Evolutionary conservation across 495 filamentous ascomycete species (phyloP).

Genomic region (Hyaloscypha bicolor): DNA sequence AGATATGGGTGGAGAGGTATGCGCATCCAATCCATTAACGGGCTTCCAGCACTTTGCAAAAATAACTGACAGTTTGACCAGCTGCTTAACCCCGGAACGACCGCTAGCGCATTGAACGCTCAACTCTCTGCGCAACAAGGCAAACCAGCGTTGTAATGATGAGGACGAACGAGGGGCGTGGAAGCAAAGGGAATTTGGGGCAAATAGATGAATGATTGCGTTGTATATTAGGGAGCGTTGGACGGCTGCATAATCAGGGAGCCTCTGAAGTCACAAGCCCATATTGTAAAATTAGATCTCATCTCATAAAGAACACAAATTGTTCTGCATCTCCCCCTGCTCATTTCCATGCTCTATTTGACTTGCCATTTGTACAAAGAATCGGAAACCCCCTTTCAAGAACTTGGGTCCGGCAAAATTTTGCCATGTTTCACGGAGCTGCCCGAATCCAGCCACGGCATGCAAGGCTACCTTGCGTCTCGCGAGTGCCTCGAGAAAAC

Average conservation of each 20-base stretch:
- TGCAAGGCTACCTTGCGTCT: conserved; percentile 17
- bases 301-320: conserved; percentile 23
- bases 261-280: conserved; percentile 23
- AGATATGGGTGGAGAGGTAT: conserved; percentile 60
- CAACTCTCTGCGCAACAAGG: conserved; percentile 30
- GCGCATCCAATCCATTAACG: conserved; percentile 2
- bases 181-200: conserved; percentile 5
- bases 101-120: conserved; percentile 26
- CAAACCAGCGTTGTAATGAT: conserved; percentile 34
- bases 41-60: not conserved
- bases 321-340: not conserved
- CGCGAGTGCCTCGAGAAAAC: conserved; percentile 10
- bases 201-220: conserved; percentile 19
- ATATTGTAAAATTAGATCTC: conserved; percentile 36
- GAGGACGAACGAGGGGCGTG: not conserved
- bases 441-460: conserved; percentile 8
- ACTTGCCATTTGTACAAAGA: not conserved
- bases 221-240: conserved; percentile 31
- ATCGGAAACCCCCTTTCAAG: not conserved
- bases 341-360: not conserved
- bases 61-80: conserved; percentile 10
- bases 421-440: conserved; percentile 7
- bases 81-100: conserved; percentile 25
- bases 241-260: conserved; percentile 24
- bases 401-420: not conserved